A percentile compares a stretch with the other conserved stretches of the same genome.
Evolutionary conservation across 495 filamentous ascomycete genomes (phyloP).

Genomic region (Evernia prunastri): DNA sequence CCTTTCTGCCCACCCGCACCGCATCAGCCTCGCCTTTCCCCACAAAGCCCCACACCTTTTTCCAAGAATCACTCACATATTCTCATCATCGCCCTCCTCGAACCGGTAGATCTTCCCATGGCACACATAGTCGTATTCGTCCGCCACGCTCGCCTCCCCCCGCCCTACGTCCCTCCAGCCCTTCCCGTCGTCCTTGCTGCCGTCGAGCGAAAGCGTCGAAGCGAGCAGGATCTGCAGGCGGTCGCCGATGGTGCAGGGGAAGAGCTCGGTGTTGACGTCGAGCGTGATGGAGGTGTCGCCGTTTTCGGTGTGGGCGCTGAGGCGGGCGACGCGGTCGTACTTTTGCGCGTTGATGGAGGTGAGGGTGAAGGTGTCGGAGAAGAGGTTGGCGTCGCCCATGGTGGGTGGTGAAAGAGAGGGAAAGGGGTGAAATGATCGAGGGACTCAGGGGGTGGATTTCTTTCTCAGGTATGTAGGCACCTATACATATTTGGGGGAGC

Average conservation of each 20-base stretch:
- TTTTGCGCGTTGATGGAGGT: constrained; percentile 69
- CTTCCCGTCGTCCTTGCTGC: constrained; percentile 62
- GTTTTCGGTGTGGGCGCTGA: constrained; percentile 65
- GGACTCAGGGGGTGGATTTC: neutral
- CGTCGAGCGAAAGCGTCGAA: constrained; percentile 78
- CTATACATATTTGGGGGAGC: too few species aligned
- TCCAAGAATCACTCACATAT: constrained; percentile 58
- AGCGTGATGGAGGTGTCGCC: constrained; percentile 67
- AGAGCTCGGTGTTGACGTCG: constrained; percentile 92
- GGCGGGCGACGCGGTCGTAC: constrained; percentile 89
- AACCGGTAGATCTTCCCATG: constrained; percentile 97
- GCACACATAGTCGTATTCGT: constrained; percentile 95
- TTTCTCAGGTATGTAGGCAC: too few species aligned
- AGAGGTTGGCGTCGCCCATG: constrained; percentile 77
- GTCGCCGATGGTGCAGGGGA: constrained; percentile 65
- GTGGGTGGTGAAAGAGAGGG: too few species aligned
- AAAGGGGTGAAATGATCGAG: neutral
- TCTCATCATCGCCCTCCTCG: constrained; percentile 76
- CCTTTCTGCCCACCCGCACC: constrained; percentile 54
- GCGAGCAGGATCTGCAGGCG: constrained; percentile 73
- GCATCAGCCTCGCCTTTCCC: constrained; percentile 13
- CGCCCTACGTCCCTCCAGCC: constrained; percentile 75
- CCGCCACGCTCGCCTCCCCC: constrained; percentile 73
- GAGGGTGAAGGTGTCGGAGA: constrained; percentile 86
- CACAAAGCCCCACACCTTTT: neutral